Evolutionary conservation across 441 rosid genomes (phyloP).

Genomic region (Corymbia calophylla): DNA sequence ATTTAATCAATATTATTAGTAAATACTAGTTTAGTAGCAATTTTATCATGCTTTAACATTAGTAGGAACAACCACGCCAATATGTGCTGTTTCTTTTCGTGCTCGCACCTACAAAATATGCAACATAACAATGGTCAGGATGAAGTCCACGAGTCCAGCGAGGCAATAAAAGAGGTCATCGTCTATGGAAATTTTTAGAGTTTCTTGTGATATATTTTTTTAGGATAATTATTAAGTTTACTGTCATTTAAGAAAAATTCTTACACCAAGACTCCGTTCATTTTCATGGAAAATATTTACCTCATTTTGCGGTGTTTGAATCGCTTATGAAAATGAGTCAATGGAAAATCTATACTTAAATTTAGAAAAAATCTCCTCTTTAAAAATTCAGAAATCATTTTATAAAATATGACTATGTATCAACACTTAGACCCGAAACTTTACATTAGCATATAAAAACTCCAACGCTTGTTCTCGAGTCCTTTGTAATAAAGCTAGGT

Average conservation of each 20-base stretch:
- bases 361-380: too few relatives aligned
- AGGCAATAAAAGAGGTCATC: neutral
- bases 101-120: neutral
- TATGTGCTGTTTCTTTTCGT: neutral
- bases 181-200: neutral
- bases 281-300: fast-evolving
- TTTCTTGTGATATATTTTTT: neutral
- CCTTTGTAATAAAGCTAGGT: neutral
- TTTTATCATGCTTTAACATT: neutral
- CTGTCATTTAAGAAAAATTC: fast-evolving
- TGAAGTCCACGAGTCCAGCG: neutral
- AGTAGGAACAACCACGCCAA: neutral
- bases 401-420: too few relatives aligned
- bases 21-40: neutral
- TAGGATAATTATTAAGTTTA: neutral
- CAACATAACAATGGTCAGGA: neutral
- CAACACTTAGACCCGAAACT: fast-evolving
- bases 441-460: neutral
- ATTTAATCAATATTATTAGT: neutral
- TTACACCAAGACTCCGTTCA: too few relatives aligned
- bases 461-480: fast-evolving
- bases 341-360: too few relatives aligned
- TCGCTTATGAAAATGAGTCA: neutral
- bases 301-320: fast-evolving
- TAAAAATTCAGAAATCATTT: too few relatives aligned